Base-by-base conservation (phyloP, 371 early-diverging fungal genomes). In the Rhizopus stolonifer region DNA sequence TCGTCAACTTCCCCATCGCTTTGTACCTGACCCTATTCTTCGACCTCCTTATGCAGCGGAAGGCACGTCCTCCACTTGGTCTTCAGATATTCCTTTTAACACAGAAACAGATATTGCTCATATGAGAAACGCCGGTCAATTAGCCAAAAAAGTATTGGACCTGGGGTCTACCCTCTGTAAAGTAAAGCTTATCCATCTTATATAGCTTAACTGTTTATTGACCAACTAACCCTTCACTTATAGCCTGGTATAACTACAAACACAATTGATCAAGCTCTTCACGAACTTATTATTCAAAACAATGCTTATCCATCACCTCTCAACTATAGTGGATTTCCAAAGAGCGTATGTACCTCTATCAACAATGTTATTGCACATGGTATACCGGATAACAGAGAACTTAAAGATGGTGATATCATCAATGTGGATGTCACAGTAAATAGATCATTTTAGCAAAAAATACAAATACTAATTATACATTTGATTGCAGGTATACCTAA, bases 341-440 rank as follows among this genome's bases (percentile, higher is more conserved):
- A 89, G 58, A 89, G 91, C 45, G 75, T 90, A 1, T 90, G 89
- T 52, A 87, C 85, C 0, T 85, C 90, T 11, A 75, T 95, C 18
- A 94, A 94, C 61, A 93, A 95, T 60, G 84, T 94, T 13, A 85
- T 95, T 42, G 90, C 90, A 9, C 95, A 95, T 64, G 95, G 95
- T 0, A 93, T 95, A 51, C 95, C 95, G 2, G 94, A 95, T 59
- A 68, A 76, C 24, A 85, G 92, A 15, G 70, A 74, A 17, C 72
- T 95, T 9, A 58, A 80, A 53, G 79, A 88, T 51, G 93, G 95
- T 4, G 95, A 95, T 67, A 86, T 95, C 33, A 73, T 94, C 49
- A 95, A 93, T 69, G 70, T 95, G n/a, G 95, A 95, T 54, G 70
- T 89, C 2, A 87, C 87, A 6, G 83, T 86, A 70, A 49, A 77